A percentile compares a stretch with the other conserved stretches of the same genome.
These are phyloP conservation scores for Bipolaris zeicola DNA, from an alignment of 2,329 filamentous ascomycete genomes.

Conservation along the genomic window DNA sequence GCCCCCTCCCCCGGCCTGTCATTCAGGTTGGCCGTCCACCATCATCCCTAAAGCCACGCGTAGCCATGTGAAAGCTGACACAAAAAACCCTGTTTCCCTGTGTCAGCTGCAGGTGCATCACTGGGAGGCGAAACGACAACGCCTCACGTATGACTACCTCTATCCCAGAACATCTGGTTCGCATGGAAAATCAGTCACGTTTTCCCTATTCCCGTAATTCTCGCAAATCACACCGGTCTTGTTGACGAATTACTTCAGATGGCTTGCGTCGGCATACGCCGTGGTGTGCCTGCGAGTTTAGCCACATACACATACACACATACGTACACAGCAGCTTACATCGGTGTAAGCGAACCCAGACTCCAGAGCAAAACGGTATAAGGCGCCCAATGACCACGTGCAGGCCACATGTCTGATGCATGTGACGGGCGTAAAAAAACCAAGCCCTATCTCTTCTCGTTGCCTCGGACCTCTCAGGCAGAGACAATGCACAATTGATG, in stretches of 20 bases:
- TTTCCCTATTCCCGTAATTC: not conserved
- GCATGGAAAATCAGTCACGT: conserved; percentile 30
- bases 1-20: not conserved
- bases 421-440: not conserved
- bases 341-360: conserved; percentile 7
- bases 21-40: conserved; percentile 1
- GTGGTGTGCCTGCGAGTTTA: not conserved
- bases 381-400: not conserved
- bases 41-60: conserved; percentile 15
- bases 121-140: conserved; percentile 12
- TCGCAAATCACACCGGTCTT: conserved; percentile 2
- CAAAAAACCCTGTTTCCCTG: conserved; percentile 2
- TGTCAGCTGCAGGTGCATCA: conserved; percentile 37
- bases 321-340: conserved; percentile 3
- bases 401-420: not conserved
- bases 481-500: not conserved
- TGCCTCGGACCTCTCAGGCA: not conserved
- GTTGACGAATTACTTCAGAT: not conserved
- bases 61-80: conserved; percentile 17
- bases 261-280: conserved; percentile 10
- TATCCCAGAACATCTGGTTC: conserved; percentile 16
- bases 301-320: not conserved
- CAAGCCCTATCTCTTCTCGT: not conserved
- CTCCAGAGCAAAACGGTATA: not conserved
- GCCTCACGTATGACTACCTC: conserved; percentile 3